Base-by-base conservation (phyloP, 1,284 basidiomycete genomes). In the Apiotrichum siamense region DNA sequence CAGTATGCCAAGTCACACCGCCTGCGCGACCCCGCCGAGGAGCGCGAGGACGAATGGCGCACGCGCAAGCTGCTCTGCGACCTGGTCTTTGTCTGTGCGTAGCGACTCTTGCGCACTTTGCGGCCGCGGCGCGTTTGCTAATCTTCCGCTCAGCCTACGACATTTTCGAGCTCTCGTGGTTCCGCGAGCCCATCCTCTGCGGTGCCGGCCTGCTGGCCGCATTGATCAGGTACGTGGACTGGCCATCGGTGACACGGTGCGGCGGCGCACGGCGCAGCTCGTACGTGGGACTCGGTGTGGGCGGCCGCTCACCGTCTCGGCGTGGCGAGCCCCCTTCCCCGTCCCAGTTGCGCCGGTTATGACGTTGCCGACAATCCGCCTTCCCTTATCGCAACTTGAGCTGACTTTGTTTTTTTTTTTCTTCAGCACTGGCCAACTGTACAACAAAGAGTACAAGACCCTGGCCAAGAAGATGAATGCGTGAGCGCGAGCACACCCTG, bases 51-150 rank as follows among this genome's bases (percentile, higher is more conserved):
- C 31, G 49, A 61, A 41, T 67, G 65, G 64, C 61, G 62, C n/a
- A 58, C 54, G 24, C 46, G 62, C 36, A 72, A 72, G 52, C 60
- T 66, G 21, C 35, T 67, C 24, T 62, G 65, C 35, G 70, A 72
- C 56, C 58, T 72, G 21, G 44, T 62, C 23, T 72, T 72, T 54
- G 66, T 69, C 35, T 67, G 70, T 72, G 52, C 59, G 70, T 70
- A 32, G 6, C 1, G 17, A 5, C n/a, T 2, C 9, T 18, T 21
- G 32, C 4, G 17, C 17, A 21, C 38, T 26, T 20, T 31, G 7
- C 9, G 15, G 18, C 33, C 17, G 33, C 12, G n/a, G n/a, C n/a
- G n/a, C n/a, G n/a, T n/a, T 7, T 45, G 23, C 26, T 43, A 17
- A 33, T 38, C n/a, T 5, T 39, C 25, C 17, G 24, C 18, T 39